phyloP scores from a whole-genome alignment of 2,329 filamentous ascomycete genomes.

The Fusarium hostae region DNA sequence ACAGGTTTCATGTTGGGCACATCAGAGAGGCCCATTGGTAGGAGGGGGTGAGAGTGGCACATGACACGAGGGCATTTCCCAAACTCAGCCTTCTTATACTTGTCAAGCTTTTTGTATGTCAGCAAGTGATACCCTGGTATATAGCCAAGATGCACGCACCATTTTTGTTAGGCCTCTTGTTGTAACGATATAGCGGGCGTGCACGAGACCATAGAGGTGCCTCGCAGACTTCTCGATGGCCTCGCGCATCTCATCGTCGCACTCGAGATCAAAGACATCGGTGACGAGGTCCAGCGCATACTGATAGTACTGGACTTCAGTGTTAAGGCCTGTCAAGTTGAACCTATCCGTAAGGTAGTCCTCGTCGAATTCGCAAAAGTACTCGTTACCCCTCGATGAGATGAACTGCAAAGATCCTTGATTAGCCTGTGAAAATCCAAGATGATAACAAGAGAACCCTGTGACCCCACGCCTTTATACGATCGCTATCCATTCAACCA shows the following conservation, averaged over 20 bases:
- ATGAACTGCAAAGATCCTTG: conserved; percentile 76
- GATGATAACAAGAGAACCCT: conserved; percentile 1
- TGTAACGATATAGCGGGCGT: conserved; percentile 96
- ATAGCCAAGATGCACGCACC: conserved; percentile 63
- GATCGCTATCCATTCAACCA: neutral
- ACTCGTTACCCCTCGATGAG: conserved; percentile 96
- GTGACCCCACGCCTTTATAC: conserved; percentile 22
- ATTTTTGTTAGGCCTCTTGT: conserved; percentile 95
- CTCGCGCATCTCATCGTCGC: conserved; percentile 97
- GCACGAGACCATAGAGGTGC: conserved; percentile 94
- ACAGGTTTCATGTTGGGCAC: conserved; percentile 88
- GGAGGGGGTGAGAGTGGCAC: conserved; percentile 90
- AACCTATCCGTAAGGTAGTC: conserved; percentile 98
- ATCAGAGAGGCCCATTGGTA: conserved; percentile 95
- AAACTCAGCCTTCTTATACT: conserved; percentile 98
- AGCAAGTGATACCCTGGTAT: neutral
- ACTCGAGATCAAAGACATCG: conserved; percentile 98
- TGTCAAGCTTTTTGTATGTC: conserved; percentile 78
- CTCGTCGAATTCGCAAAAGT: conserved; percentile 99
- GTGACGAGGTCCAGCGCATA: conserved; percentile 98
- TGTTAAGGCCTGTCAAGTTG: conserved; percentile 96
- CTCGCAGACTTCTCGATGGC: conserved; percentile 97
- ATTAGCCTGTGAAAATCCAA: conserved; percentile 26
- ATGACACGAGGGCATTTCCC: conserved; percentile 97
- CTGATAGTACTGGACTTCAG: conserved; percentile 98